Evolutionary conservation across 192 early-diverging fungal species (phyloP).

Genomic region (Coemansia sp.): DNA sequence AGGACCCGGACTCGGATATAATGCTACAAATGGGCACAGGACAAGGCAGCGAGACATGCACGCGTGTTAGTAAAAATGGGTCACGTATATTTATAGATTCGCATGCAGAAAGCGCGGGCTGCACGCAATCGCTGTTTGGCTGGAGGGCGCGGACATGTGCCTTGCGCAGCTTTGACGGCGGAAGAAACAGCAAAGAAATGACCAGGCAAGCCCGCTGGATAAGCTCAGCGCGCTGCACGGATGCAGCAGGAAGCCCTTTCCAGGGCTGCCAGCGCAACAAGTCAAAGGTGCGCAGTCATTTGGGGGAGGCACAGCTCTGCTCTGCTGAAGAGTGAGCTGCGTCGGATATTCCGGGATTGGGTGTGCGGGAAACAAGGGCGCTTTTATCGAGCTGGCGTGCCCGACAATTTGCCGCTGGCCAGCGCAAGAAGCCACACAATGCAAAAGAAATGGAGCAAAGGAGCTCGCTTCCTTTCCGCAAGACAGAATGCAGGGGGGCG

Average conservation of each 20-base stretch:
- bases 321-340: background rate
- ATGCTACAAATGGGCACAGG: conserved; percentile 26
- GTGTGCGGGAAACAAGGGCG: background rate
- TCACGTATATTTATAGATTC: conserved; percentile 1
- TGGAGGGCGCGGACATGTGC: background rate
- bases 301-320: background rate
- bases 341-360: background rate
- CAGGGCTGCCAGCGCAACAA: background rate
- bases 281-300: background rate
- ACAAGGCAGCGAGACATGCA: background rate
- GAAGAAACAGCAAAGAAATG: background rate
- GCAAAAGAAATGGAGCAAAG: background rate
- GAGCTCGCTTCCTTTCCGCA: background rate
- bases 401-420: background rate
- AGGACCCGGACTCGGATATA: conserved; percentile 31
- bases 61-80: conserved; percentile 9
- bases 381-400: too few species aligned
- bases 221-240: background rate
- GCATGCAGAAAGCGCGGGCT: background rate
- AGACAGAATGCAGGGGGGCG: background rate
- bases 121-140: conserved; percentile 12
- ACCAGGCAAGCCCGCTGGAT: too few species aligned
- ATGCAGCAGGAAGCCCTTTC: background rate
- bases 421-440: background rate
- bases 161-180: background rate